Evolutionary conservation across 2,329 filamentous ascomycete genomes (phyloP), one percentile per base, ranked within the genome.

Genomic region (Hypoxylon sp.): DNA sequence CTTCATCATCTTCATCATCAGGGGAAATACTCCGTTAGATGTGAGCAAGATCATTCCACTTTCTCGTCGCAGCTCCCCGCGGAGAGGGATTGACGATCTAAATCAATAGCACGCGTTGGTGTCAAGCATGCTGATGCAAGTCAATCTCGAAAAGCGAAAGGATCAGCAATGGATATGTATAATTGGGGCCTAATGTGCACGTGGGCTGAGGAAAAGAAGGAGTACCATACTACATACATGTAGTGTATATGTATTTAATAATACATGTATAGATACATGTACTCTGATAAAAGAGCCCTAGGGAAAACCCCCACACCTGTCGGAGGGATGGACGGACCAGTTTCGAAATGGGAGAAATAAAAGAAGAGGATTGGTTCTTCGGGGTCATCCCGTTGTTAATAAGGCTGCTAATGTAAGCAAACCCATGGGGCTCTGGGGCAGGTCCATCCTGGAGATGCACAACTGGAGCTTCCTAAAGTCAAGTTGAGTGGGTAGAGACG

Each of bases 371-470:
- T 66, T 63, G 65, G 58, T 33, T 48, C 31, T 24, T 51, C 5
- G 14, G 17, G 13, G 19, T 57, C 31, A 48, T 63, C 47, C 59
- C 56, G 63, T 57, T 69, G 44, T 42, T 33, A 62, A 17, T 62
- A 35, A 53, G 61, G 60, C 46, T 65, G 66, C 53, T 63, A 63
- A 65, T 62, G 66, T 68, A 62, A 65, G 57, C 47, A 50, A 62
- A 62, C 52, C 33, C 48, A 65, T 68, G 62, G 66, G 66, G 62
- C 53, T 65, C 66, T 58, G 33, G 42, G 50, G 44, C 48, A 63
- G 22, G 9, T 35, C 42, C 37, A 50, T 24, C 29, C 55, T 37
- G 59, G 50, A 48, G 17, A 22, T 10, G 55, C 19, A 22, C 19
- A 22, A 3, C 19, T 22, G 19, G 19, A 22, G 42, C 26, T 48